Evolutionary conservation across 2,329 filamentous ascomycete genomes (phyloP).

Genomic region (Epicoccum nigrum): DNA sequence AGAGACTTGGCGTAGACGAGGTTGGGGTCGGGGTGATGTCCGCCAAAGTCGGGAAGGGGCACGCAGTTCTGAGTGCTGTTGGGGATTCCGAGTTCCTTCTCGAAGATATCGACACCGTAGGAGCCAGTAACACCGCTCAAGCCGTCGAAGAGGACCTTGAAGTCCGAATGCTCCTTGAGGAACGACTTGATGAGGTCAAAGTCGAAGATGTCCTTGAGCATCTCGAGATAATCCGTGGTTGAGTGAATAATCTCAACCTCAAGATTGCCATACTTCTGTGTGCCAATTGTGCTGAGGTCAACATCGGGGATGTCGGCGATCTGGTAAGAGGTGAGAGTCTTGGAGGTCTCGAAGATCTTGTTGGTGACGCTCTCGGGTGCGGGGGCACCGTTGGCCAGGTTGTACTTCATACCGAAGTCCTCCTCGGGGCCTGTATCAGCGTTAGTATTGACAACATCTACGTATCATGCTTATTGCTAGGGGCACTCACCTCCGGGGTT

Average conservation of each 20-base stretch:
- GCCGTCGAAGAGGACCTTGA: slow-evolving; percentile 96
- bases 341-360: slow-evolving; percentile 94
- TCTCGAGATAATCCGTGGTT: slow-evolving; percentile 86
- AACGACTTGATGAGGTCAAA: slow-evolving; percentile 95
- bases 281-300: slow-evolving; percentile 82
- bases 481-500: slow-evolving; percentile 82
- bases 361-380: slow-evolving; percentile 96
- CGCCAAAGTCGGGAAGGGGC: slow-evolving; percentile 92
- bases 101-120: slow-evolving; percentile 93
- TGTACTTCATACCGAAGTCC: slow-evolving; percentile 99
- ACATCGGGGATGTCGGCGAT: slow-evolving; percentile 85
- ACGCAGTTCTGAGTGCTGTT: slow-evolving; percentile 88
- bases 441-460: not conserved
- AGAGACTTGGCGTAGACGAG: slow-evolving; percentile 95
- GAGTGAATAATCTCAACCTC: slow-evolving; percentile 97
- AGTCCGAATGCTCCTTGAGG: slow-evolving; percentile 83
- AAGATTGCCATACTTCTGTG: slow-evolving; percentile 79
- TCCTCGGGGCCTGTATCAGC: slow-evolving; percentile 74
- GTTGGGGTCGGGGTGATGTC: slow-evolving; percentile 97
- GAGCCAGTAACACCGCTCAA: slow-evolving; percentile 94
- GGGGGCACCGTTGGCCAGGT: slow-evolving; percentile 92
- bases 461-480: no score
- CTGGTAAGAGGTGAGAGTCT: slow-evolving; percentile 90
- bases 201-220: slow-evolving; percentile 99
- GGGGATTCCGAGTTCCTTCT: slow-evolving; percentile 86